phyloP scores from a whole-genome alignment of 1,284 basidiomycete species.

The Rhizoctonia solani region DNA sequence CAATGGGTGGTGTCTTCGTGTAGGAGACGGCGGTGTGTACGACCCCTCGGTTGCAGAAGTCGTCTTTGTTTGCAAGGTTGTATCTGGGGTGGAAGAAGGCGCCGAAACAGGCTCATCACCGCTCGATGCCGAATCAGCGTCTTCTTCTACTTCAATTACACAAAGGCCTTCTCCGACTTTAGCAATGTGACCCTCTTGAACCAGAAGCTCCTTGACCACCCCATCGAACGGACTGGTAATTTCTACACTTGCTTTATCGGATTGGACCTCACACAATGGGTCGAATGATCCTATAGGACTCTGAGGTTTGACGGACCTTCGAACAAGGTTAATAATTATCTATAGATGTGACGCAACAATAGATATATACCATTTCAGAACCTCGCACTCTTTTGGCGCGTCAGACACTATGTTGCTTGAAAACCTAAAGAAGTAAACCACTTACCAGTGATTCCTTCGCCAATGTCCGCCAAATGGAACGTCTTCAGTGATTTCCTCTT shows the following conservation, averaged over 20 bases:
- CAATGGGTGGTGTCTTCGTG: conserved; percentile 61
- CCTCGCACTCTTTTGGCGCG: conserved; percentile 82
- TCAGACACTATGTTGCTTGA: neutral
- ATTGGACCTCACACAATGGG: conserved; percentile 89
- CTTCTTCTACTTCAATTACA: conserved; percentile 78
- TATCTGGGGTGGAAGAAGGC: neutral
- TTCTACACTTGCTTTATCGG: conserved; percentile 93
- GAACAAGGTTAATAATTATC: conserved; percentile 24
- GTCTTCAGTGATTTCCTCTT: conserved; percentile 41
- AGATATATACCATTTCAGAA: conserved; percentile 83
- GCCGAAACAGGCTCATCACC: neutral
- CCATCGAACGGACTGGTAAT: conserved; percentile 91
- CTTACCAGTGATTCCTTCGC: conserved; percentile 67
- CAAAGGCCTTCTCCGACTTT: conserved; percentile 87
- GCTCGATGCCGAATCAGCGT: conserved; percentile 43
- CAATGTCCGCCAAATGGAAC: conserved; percentile 95
- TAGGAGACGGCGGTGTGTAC: conserved; percentile 16
- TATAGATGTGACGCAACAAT: conserved; percentile 37
- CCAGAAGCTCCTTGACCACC: conserved; percentile 69
- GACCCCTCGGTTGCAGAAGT: conserved; percentile 37
- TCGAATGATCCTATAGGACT: conserved; percentile 78
- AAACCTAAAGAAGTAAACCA: conserved; percentile 33
- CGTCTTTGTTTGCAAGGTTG: conserved; percentile 21
- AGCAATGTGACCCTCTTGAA: conserved; percentile 81
- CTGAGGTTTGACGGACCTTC: conserved; percentile 63